Evolutionary conservation across 129 eudicot genomes (phyloP).

Genomic region (Oenanthe sinensis): DNA sequence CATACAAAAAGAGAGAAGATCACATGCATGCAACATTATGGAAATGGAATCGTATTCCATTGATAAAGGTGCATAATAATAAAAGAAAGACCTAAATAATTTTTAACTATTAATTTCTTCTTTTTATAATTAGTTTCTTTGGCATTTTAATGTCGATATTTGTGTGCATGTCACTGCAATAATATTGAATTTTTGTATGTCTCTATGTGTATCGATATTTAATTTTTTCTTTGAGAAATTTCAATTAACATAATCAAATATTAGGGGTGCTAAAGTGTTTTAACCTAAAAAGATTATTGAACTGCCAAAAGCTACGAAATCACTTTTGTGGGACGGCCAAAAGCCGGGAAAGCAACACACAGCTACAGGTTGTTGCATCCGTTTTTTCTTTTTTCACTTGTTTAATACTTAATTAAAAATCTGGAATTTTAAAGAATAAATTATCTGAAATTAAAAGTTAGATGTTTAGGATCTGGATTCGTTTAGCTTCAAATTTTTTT

Average conservation of each 20-base stretch:
- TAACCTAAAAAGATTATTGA: neutral
- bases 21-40: slow-evolving; percentile 1
- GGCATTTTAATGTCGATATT: too few species aligned
- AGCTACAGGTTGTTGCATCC: slow-evolving; percentile 6
- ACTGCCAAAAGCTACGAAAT: neutral
- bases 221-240: too few species aligned
- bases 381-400: slow-evolving; percentile 1
- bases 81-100: neutral
- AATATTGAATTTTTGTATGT: too few species aligned
- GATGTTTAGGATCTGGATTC: too few species aligned
- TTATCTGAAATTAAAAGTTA: too few species aligned
- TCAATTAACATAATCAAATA: too few species aligned
- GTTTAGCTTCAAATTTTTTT: too few species aligned
- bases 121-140: too few species aligned
- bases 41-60: slow-evolving; percentile 7
- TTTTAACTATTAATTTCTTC: neutral
- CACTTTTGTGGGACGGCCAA: neutral
- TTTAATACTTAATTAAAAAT: too few species aligned
- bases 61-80: neutral
- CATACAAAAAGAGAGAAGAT: neutral
- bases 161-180: too few species aligned
- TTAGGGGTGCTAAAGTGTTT: neutral
- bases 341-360: slow-evolving; percentile 4
- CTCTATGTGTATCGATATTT: too few species aligned
- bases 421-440: too few species aligned